Percentiles rank a stretch among this genome's conserved stretches.
phyloP scores from a whole-genome alignment of 352 stramenopile species.

The Globisporangium nagaii region DNA sequence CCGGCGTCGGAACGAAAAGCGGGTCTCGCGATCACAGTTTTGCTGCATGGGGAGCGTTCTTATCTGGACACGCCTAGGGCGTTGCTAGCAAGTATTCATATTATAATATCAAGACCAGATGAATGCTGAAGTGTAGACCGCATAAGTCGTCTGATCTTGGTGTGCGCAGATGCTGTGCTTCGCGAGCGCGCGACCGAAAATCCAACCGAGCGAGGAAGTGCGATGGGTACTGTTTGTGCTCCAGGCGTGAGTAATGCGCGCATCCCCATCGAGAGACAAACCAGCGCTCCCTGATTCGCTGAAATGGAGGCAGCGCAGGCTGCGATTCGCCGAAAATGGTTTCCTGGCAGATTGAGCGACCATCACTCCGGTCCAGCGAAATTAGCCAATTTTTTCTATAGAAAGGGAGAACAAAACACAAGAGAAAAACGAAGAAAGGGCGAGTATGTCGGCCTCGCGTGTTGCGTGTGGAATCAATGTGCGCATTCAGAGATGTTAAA shows the following conservation, averaged over 20 bases:
- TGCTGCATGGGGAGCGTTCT: slow-evolving; percentile 1
- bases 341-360: background rate
- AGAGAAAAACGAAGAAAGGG: slow-evolving; percentile 3
- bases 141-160: too few species aligned
- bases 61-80: too few species aligned
- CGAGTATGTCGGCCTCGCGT: background rate
- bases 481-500: too few species aligned
- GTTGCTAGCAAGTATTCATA: background rate
- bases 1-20: background rate
- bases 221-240: slow-evolving; percentile 7
- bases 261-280: slow-evolving; percentile 1
- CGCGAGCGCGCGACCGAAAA: too few species aligned
- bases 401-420: background rate
- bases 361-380: background rate
- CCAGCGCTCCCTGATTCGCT: background rate
- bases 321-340: background rate
- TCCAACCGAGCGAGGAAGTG: too few species aligned
- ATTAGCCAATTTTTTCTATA: slow-evolving; percentile 1
- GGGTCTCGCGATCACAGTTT: background rate
- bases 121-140: rapidly evolving
- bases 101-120: background rate
- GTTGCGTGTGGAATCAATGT: too few species aligned
- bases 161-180: too few species aligned
- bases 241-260: background rate
- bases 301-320: background rate